Conservation (phyloP, 768 basidiomycete genomes). For the Tephrocybe sp. region DNA sequence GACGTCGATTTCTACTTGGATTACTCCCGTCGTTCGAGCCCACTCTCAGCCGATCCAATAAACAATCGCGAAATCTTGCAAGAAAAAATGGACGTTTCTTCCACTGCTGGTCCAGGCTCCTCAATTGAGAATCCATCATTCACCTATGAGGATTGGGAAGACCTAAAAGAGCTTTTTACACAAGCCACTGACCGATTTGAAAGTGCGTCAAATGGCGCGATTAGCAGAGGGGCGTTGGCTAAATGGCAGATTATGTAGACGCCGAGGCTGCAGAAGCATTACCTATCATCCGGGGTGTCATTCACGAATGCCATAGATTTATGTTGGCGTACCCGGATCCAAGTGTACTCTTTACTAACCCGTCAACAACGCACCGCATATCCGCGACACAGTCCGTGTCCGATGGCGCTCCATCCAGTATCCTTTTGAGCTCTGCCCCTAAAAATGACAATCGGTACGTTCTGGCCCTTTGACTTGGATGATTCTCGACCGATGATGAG, state of each 20-base stretch:
- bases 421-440: neutral
- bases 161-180: constrained; percentile 60
- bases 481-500: constrained; percentile 18
- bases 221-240: constrained; percentile 8
- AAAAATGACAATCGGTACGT: constrained; percentile 17
- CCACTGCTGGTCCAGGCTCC: constrained; percentile 27
- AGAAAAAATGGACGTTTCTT: constrained; percentile 40
- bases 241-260: constrained; percentile 25
- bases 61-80: constrained; percentile 28
- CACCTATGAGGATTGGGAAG: constrained; percentile 59
- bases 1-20: constrained; percentile 33
- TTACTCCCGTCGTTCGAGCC: constrained; percentile 27
- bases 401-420: constrained; percentile 1
- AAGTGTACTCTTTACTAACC: constrained; percentile 42
- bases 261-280: constrained; percentile 49
- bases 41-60: constrained; percentile 25
- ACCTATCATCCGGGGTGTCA: constrained; percentile 56
- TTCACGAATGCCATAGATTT: constrained; percentile 69
- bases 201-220: constrained; percentile 35
- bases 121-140: constrained; percentile 22
- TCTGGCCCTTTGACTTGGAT: constrained; percentile 1
- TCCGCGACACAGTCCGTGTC: constrained; percentile 1
- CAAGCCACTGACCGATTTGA: constrained; percentile 59
- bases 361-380: constrained; percentile 13
- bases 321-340: constrained; percentile 54